Conservation (phyloP, 306 rosid species). For the Cucumis cinereus region DNA sequence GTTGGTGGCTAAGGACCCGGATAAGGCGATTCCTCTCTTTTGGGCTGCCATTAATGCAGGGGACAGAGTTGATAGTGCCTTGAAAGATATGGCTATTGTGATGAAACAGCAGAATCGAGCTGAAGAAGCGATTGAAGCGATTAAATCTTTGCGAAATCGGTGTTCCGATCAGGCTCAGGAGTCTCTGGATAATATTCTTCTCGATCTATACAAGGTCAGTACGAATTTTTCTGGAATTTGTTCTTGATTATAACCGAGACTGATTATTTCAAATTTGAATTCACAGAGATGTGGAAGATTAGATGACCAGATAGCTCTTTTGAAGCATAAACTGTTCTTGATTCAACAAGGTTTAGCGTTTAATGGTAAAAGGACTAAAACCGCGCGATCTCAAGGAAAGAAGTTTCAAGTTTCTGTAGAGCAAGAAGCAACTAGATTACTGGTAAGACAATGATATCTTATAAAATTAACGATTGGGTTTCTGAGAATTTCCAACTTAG, state of each 20-base stretch:
- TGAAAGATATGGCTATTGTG: conserved; percentile 97
- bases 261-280: background rate
- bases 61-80: conserved; percentile 93
- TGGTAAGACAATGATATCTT: conserved; percentile 35
- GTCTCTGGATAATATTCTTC: conserved; percentile 87
- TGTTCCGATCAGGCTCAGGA: conserved; percentile 97
- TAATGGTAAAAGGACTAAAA: conserved; percentile 93
- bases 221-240: background rate
- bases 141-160: conserved; percentile 66
- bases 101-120: conserved; percentile 96
- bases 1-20: conserved; percentile 97
- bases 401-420: conserved; percentile 96
- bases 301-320: conserved; percentile 68
- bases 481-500: background rate
- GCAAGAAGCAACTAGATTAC: conserved; percentile 91
- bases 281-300: conserved; percentile 87
- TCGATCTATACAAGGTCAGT: conserved; percentile 83
- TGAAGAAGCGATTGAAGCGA: conserved; percentile 96
- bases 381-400: conserved; percentile 98
- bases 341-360: conserved; percentile 95
- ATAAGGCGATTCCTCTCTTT: conserved; percentile 80
- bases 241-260: background rate
- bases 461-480: background rate
- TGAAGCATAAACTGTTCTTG: conserved; percentile 72
- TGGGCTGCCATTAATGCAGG: conserved; percentile 98